Base-by-base conservation (phyloP, 1,284 basidiomycete species). In the Phellopilus nigrolimitatus region DNA sequence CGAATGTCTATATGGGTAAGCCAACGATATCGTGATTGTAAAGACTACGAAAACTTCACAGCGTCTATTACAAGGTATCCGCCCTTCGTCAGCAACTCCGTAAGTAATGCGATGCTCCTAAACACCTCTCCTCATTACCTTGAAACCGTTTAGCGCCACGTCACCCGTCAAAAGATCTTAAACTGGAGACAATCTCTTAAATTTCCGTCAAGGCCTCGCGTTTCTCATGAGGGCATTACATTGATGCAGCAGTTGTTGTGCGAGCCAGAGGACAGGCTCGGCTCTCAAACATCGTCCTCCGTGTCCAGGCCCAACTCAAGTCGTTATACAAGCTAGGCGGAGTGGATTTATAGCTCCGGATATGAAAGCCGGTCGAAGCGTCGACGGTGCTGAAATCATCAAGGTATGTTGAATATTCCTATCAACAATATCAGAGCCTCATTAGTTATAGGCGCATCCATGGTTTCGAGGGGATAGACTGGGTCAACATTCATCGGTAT, bases 241-340 rank as follows among this genome's bases (percentile, higher is more conserved):
- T 75, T 97, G 61, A 92, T 98, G 77, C 78, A 85, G 59, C 80
- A 82, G 56, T 76, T 98, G 15, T 79, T 97, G 28, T 97, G 95
- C 67, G 95, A 98, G 68, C 84, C 91, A 4, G 92, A 95, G 68
- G 93, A 97, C 65, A 82, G 95, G 28, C 75, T 99, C 28, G 95
- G 94, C 17, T 87, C 84, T 53, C 79, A 84, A 62, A 68, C 78
- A 9, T 75, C 79, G 9, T 73, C 80, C 34, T 86, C 84, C 49
- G 80, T 82, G 37, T 82, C 78, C 47, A 73, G 87, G 53, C 87
- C 88, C 15, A 84, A 91, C 66, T 86, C 87, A 28, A 75, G n/a
- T 89, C 66, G 76, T 91, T 59, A 69, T 84, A 53, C 80, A 84
- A 62, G 80, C 82, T 44, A 75, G 89, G 60, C 74, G 85, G 60